Base-by-base conservation (phyloP, 2,329 filamentous ascomycete species). In the Cadophora luteo-olivacea region DNA sequence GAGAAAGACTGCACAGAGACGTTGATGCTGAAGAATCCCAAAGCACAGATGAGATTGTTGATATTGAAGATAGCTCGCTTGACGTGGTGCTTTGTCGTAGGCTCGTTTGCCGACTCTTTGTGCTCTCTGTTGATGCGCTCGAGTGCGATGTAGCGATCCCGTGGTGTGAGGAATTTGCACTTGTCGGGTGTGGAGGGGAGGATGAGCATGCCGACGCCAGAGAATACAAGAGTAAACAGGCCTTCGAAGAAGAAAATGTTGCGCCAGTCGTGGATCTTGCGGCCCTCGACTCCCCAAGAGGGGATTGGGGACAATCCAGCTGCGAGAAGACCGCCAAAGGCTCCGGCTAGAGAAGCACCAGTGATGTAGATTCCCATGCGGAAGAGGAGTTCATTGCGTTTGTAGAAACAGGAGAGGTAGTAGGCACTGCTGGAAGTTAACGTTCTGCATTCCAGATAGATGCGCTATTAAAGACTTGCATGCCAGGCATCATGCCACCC, bases 341-440 rank as follows among this genome's bases (percentile, higher is more conserved):
- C 90, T 54, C 92, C 94, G 0, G 93, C 92, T 7, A 97, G 84
- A 3, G 87, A 86, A 0, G 94, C 93, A 72, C 95, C 94, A 74
- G 92, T 93, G 68, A 97, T 90, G 79, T 97, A 97, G 1, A 97
- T 84, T 24, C 93, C 94, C 0, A 92, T 94, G 49, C 94, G 85
- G 71, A 95, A 91, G 0, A 94, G 94, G 41, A 97, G 82, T 79
- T 97, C 94, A 36, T 86, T 80, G 45, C 86, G 79, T 72, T 82
- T 84, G 76, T 86, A 89, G 77, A 89, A 89, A 79, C 88, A 88
- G 32, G 86, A 87, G 33, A 90, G 79, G 71, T 89, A 90, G 69
- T 87, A 86, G 0, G 65, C 58, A 29, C 61, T 64, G 48, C 16
- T 29, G n/a, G 11, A 9, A 4, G n/a, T 64, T 41, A 64, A 49